Conservation (phyloP, 2,329 filamentous ascomycete genomes). For the Colletotrichum sp. region DNA sequence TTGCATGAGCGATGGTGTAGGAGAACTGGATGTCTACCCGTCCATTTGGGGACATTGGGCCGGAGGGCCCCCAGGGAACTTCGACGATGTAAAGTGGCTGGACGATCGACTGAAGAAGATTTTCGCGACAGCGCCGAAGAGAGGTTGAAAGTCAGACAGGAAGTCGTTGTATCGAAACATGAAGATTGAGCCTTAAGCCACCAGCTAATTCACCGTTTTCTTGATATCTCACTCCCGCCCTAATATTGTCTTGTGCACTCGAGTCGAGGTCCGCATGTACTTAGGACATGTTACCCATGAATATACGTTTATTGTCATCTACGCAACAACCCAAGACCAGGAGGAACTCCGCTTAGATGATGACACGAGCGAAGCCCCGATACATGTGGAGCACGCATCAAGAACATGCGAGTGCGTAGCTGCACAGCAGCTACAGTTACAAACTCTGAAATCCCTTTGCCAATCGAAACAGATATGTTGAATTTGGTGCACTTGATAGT, state of each 20-base stretch:
- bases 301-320: not conserved
- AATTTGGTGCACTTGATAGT: not conserved
- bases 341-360: not conserved
- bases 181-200: not conserved
- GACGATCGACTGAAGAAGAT: constrained; percentile 64
- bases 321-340: not conserved
- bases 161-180: not conserved
- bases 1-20: constrained; percentile 37
- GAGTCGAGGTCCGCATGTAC: not conserved
- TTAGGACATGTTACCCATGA: not conserved
- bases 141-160: not conserved
- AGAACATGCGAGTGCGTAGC: rapidly evolving
- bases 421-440: not conserved
- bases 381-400: not conserved
- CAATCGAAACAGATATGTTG: not conserved
- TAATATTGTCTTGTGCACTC: not conserved
- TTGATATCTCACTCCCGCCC: not conserved
- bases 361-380: not conserved
- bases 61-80: constrained; percentile 73
- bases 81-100: constrained; percentile 75
- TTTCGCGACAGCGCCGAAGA: constrained; percentile 17
- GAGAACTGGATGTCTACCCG: constrained; percentile 39
- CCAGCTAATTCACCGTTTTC: not conserved
- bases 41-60: constrained; percentile 55
- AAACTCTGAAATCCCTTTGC: not conserved